These are phyloP conservation scores for Oxyria digyna DNA, from an alignment of 148 eudicot genomes.

Conservation along the genomic window DNA sequence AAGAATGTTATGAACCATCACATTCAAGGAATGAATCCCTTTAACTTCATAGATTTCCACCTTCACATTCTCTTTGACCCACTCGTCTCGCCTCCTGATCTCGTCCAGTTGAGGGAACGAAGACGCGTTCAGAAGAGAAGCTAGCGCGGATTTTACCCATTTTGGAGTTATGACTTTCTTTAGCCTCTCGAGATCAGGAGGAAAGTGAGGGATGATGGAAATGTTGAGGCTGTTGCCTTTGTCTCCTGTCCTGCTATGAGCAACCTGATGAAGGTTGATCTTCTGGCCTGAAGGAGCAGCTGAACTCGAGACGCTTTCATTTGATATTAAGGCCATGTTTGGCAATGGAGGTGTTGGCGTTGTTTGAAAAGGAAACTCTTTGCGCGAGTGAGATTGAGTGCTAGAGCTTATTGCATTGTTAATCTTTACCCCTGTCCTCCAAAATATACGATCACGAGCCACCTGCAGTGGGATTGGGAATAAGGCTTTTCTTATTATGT, in stretches of 20 bases:
- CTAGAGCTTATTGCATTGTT: conserved; percentile 17
- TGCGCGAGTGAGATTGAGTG: conserved; percentile 12
- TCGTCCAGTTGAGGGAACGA: conserved; percentile 48
- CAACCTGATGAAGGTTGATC: conserved; percentile 53
- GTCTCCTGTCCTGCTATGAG: conserved; percentile 92
- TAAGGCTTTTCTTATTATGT: no score
- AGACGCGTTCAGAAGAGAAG: conserved; percentile 45
- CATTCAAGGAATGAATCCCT: conserved; percentile 68
- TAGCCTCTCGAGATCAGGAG: conserved; percentile 55
- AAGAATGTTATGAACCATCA: conserved; percentile 70
- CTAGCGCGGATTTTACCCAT: conserved; percentile 69
- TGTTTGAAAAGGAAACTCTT: conserved; percentile 6
- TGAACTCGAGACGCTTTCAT: conserved; percentile 12
- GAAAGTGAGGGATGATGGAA: conserved; percentile 76
- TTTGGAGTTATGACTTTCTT: conserved; percentile 50
- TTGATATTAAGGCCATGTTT: conserved; percentile 10
- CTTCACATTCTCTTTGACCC: conserved; percentile 54
- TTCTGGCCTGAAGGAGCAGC: conserved; percentile 51
- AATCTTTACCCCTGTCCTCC: conserved; percentile 38
- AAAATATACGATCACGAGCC: conserved; percentile 43
- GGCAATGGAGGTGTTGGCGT: neutral
- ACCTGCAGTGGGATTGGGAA: conserved; percentile 43
- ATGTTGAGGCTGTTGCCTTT: conserved; percentile 94
- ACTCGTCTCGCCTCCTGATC: conserved; percentile 38
- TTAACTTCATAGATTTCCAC: conserved; percentile 78